Evolutionary conservation across 2,329 filamentous ascomycete genomes (phyloP), one percentile per base, ranked within the genome.

Genomic region (Xylariales sp.): DNA sequence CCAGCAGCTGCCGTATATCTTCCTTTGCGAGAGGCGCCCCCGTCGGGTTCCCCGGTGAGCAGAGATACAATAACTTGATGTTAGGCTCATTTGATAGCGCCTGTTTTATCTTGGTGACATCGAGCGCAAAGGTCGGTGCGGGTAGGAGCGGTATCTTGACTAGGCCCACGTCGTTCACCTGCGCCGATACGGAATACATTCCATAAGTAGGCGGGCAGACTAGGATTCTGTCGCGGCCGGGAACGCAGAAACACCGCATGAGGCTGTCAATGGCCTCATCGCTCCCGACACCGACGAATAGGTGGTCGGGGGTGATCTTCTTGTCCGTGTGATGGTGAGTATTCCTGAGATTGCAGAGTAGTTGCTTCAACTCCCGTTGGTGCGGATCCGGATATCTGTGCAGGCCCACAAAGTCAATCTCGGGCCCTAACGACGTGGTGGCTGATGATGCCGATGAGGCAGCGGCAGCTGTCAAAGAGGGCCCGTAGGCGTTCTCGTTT

Each of bases 321-420:
- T 91, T 91, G 58, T 86, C 74, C 0, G 94, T 96, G 85, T 97
- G 93, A 69, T 86, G 84, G 83, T 94, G 89, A 58, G 92, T 93
- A 80, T 97, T 97, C 78, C 96, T 93, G 67, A 98, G 86, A 69
- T 89, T 83, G 86, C 95, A 98, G 67, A 99, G 89, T 50, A 90
- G 86, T 80, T 93, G 88, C 81, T 99, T 99, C 71, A 99, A 86
- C 36, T 91, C 89, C 73, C 86, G 82, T 81, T 99, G 96, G 87
- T 99, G 94, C 76, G 96, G 96, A 80, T 99, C 96, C 39, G 96
- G 96, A 81, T 99, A 99, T 77, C 96, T 89, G 84, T 99, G 91
- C 76, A 99, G 86, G 70, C 93, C 91, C 59, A 93, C 83, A 71
- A 97, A 87, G 81, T 97, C 91, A 68, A 96, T 84, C 67, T 90